phyloP scores from a whole-genome alignment of 805 yeast species.

The Isabelozyma heimii region DNA sequence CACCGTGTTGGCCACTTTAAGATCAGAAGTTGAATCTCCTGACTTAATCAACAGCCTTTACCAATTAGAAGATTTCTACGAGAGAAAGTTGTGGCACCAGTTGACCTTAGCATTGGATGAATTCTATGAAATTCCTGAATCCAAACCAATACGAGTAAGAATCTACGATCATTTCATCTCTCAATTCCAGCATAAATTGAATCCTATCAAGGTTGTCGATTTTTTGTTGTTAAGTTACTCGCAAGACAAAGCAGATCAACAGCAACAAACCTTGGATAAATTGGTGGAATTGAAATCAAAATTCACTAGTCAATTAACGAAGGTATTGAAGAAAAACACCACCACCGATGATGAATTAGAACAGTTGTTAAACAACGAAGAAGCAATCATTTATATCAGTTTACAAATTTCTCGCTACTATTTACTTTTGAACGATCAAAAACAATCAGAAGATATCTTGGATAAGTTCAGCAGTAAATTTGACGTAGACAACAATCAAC shows the following conservation, averaged over 20 bases:
- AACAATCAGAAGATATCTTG: constrained; percentile 64
- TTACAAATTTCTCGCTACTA: constrained; percentile 75
- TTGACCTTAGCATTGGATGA: constrained; percentile 65
- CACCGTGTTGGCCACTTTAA: constrained; percentile 54
- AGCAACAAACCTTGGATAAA: constrained; percentile 31
- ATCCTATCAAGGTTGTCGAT: constrained; percentile 74
- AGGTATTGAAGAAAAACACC: constrained; percentile 20
- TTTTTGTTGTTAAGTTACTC: constrained; percentile 58
- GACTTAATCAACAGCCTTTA: constrained; percentile 62
- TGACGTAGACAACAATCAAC: constrained; percentile 36
- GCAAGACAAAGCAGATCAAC: constrained; percentile 8
- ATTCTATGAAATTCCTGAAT: constrained; percentile 56
- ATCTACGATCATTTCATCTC: constrained; percentile 70
- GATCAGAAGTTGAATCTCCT: constrained; percentile 59
- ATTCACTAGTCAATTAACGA: constrained; percentile 21
- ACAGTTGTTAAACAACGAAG: constrained; percentile 48
- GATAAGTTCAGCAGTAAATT: constrained; percentile 59
- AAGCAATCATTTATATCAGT: constrained; percentile 44
- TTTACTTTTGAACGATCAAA: constrained; percentile 49
- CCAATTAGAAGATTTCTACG: constrained; percentile 79
- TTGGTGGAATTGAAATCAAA: constrained; percentile 30
- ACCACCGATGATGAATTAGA: constrained; percentile 24
- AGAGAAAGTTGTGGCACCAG: constrained; percentile 93
- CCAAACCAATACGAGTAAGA: constrained; percentile 56
- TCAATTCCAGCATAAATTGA: constrained; percentile 66